Base-by-base conservation (phyloP, 176 grass and related monocot species). In the Pontederia paniculata region DNA sequence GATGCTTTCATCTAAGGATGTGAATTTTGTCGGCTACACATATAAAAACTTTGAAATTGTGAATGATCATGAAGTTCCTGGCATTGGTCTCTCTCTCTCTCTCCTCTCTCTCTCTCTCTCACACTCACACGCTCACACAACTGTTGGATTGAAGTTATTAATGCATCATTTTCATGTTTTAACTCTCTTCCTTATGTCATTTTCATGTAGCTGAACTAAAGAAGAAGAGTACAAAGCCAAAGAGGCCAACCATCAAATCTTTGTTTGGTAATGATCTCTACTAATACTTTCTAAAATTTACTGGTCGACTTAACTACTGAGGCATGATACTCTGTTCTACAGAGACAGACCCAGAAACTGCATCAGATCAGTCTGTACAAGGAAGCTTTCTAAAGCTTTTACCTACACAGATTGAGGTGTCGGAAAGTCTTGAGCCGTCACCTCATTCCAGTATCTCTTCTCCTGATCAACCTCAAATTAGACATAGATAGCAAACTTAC, bases 391-490 rank as follows among this genome's bases (percentile, higher is more conserved):
- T 76, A 54, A 82, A 76, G 57, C 51, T 62, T 70, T 70, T 80
- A 71, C 73, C 76, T 2, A 63, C 76, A 0, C 84, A 77, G 42
- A 8, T 83, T 60, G 80, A 88, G 71, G 55, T 80, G 0, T 59
- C 78, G 17, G 78, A 81, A 71, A 67, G 72, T 23, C 47, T 76
- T 12, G 78, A 88, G 59, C 81, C 83, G 41, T 98, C 94, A 4
- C 83, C 80, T 73, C 87, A 82, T 63, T 85, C 87, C 21, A 88
- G 80, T 46, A 64, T 75, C 65, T 89, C 94, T 47, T 81, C 78
- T 58, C 94, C 78, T 51, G 94, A 88, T 82, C 83, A 88, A 77
- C 78, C 83, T 57, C 80, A 74, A 54, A 74, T 83, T 74, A 83
- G 80, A 74, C 78, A 75, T 82, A 88, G 88, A 88, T 98, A 98